Evolutionary conservation across 495 filamentous ascomycete genomes (phyloP).

Genomic region (Hypoxylon fragiforme): DNA sequence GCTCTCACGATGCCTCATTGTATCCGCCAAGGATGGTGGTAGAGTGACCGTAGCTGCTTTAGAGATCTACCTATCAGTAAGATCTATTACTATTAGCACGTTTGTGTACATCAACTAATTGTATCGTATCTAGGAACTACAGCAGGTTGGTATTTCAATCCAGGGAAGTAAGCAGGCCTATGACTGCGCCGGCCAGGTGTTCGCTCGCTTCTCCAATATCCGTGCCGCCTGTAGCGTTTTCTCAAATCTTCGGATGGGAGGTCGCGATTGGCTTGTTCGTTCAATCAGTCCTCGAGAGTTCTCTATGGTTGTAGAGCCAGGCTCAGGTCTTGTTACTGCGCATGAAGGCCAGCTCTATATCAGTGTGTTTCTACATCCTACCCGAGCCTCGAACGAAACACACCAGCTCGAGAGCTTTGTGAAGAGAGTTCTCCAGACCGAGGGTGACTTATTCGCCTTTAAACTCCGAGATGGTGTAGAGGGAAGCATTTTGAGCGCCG

Average conservation of each 20-base stretch:
- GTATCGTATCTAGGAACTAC: constrained; percentile 42
- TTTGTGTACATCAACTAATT: no score
- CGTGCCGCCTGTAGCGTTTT: constrained; percentile 56
- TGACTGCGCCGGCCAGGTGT: constrained; percentile 43
- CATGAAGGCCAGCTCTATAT: constrained; percentile 58
- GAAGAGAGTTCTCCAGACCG: constrained; percentile 50
- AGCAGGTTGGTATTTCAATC: constrained; percentile 31
- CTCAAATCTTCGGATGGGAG: constrained; percentile 46
- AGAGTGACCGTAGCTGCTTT: constrained; percentile 37
- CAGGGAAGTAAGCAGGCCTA: constrained; percentile 39
- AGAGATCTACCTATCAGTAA: constrained; percentile 44
- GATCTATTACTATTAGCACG: neutral
- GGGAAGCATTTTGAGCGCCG: constrained; percentile 42
- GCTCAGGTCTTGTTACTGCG: constrained; percentile 34
- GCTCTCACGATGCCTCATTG: constrained; percentile 44
- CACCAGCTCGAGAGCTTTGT: constrained; percentile 48
- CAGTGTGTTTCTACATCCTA: constrained; percentile 40
- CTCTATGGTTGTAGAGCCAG: constrained; percentile 28
- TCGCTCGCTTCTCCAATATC: constrained; percentile 60
- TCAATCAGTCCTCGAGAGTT: constrained; percentile 54
- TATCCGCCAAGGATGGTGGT: constrained; percentile 33
- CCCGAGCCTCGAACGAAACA: constrained; percentile 17
- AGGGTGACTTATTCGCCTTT: constrained; percentile 60
- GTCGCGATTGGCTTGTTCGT: constrained; percentile 53
- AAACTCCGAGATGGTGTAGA: constrained; percentile 41